Base-by-base conservation (phyloP, 2,329 filamentous ascomycete species). In the Xylaria sp. region DNA sequence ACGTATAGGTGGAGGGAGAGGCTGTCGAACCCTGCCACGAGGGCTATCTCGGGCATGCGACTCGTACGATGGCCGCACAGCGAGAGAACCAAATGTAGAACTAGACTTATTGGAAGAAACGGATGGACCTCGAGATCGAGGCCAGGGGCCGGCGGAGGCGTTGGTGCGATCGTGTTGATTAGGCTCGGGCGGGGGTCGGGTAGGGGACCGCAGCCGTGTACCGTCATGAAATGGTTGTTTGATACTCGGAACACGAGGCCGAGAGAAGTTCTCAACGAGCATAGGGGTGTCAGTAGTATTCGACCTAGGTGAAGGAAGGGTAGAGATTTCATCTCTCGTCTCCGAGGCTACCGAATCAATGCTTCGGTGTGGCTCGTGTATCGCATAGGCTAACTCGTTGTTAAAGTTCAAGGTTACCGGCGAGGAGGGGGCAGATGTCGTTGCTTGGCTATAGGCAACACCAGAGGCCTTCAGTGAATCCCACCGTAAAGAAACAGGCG, bases 221-320 rank as follows among this genome's bases (percentile, higher is more conserved):
- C 76, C 72, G 39, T 84, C 82, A 58, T 77, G 74, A 54, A 78
- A 76, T 61, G 81, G 76, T 70, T 84, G 84, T 65, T 82, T 82
- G 69, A 87, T 81, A 76, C 87, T 89, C 48, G 82, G 80, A 70
- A 87, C 87, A 66, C 87, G 82, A 51, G 87, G 87, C 48, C 87
- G 83, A n/a, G 87, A 89, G 76, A 89, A 89, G 78, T 89, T 89
- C 74, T 85, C 84, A 55, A 87, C 81, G 55, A 77, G 75, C 72
- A 80, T 79, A 62, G 75, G 77, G 57, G 70, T 79, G 75, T 78
- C 82, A 77, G 70, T 68, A 59, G 76, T 70, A 41, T 74, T 79
- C 23, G 76, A 67, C 66, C 69, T 76, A 54, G 72, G 70, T 39
- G 70, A 74, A 50, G 77, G 76, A 34, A 72, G 50, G 20, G 58